Evolutionary conservation across 495 filamentous ascomycete genomes (phyloP).

Genomic region (Recurvomyces mirabilis): DNA sequence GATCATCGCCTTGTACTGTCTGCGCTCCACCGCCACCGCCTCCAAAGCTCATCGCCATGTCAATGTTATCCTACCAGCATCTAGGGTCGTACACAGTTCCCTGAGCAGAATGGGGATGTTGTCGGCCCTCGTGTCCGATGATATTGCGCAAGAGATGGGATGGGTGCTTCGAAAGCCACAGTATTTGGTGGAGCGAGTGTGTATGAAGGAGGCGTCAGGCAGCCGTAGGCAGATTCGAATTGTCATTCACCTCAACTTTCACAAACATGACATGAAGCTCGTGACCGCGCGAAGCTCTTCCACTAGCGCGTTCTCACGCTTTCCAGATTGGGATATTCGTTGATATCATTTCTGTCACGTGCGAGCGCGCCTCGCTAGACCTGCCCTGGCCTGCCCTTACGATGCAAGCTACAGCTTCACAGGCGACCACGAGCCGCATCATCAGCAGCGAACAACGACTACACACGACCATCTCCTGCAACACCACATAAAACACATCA

Average conservation of each 20-base stretch:
- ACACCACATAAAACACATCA: background rate
- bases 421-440: constrained; percentile 2
- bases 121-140: no score
- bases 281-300: background rate
- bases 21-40: constrained; percentile 16
- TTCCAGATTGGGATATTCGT: no score
- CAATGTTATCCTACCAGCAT: no score
- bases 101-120: no score
- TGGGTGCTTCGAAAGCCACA: no score
- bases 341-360: no score
- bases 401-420: background rate
- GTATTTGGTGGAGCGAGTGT: background rate
- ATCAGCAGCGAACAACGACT: background rate
- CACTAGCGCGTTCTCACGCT: background rate
- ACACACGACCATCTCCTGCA: background rate
- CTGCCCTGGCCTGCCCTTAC: background rate
- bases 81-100: no score
- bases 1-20: constrained; percentile 36
- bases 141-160: no score
- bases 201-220: no score
- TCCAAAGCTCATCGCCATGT: constrained; percentile 5
- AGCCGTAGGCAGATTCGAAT: no score
- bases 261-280: background rate
- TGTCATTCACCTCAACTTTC: no score
- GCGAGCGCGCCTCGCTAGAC: background rate